Evolutionary conservation across 306 rosid genomes (phyloP).

Genomic region (Dryas alaskensis): DNA sequence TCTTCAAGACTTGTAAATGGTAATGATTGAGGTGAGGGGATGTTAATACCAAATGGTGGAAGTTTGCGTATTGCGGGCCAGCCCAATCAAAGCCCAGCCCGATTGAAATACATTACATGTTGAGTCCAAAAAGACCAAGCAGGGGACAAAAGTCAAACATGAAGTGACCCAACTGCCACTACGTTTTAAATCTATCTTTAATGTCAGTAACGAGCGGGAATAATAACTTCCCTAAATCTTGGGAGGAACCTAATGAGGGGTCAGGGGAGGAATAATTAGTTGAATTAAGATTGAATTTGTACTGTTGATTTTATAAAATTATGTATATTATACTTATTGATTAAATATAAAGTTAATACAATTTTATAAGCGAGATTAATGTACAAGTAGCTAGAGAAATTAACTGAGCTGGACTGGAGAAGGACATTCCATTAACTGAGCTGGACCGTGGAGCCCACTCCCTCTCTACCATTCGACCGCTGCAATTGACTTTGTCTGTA

Average conservation of each 20-base stretch:
- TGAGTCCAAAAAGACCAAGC: neutral
- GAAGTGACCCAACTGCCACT: neutral
- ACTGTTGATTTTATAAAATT: neutral
- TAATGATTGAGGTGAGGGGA: neutral
- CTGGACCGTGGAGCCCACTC: conserved; percentile 9
- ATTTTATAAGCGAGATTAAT: neutral
- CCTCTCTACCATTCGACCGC: too few relatives aligned
- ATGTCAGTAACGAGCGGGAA: too few relatives aligned
- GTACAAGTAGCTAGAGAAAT: neutral
- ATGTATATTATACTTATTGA: too few relatives aligned
- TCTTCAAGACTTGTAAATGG: neutral
- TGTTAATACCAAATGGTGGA: neutral
- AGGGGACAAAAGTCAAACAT: neutral
- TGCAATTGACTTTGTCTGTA: too few relatives aligned
- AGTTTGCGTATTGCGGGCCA: neutral
- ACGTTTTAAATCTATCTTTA: too few relatives aligned
- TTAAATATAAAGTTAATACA: neutral
- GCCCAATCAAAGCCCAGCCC: neutral
- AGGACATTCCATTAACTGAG: conserved; percentile 20
- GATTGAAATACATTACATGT: neutral
- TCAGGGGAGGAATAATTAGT: too few relatives aligned
- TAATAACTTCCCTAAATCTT: neutral
- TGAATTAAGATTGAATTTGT: neutral
- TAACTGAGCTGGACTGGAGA: neutral
- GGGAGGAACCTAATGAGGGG: neutral